phyloP scores from a whole-genome alignment of 441 rosid genomes.

The Lagerstroemia fauriei region DNA sequence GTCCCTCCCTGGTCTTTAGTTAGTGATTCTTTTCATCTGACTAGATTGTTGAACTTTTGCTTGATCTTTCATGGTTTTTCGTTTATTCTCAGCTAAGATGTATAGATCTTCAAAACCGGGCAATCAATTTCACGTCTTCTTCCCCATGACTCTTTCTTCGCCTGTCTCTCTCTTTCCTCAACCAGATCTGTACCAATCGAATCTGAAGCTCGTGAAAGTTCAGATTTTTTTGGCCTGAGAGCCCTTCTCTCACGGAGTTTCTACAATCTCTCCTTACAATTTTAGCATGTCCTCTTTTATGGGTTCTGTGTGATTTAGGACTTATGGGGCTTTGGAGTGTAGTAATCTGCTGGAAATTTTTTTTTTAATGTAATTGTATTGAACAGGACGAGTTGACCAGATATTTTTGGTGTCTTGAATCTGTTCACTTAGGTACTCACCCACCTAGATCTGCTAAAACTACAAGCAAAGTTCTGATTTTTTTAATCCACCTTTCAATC shows the following conservation, averaged over 20 bases:
- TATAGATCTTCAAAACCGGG: background rate
- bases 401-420: slow-evolving; percentile 10
- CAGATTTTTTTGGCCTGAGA: background rate
- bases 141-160: background rate
- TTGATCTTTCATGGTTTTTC: background rate
- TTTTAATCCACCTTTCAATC: background rate
- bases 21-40: background rate
- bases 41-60: background rate
- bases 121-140: too few relatives aligned
- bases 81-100: background rate
- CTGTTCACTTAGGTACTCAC: slow-evolving; percentile 3
- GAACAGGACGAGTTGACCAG: slow-evolving; percentile 3
- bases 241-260: background rate
- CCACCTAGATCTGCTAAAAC: slow-evolving; percentile 2
- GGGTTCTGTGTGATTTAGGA: background rate
- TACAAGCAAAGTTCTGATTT: slow-evolving; percentile 4
- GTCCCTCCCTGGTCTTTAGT: background rate
- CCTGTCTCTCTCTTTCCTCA: background rate
- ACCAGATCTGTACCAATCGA: background rate
- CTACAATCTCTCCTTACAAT: background rate
- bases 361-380: background rate
- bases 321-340: background rate
- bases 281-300: background rate
- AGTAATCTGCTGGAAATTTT: background rate
- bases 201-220: background rate